Conservation (phyloP, 1,284 basidiomycete species). For the Albatrellus sp. region DNA sequence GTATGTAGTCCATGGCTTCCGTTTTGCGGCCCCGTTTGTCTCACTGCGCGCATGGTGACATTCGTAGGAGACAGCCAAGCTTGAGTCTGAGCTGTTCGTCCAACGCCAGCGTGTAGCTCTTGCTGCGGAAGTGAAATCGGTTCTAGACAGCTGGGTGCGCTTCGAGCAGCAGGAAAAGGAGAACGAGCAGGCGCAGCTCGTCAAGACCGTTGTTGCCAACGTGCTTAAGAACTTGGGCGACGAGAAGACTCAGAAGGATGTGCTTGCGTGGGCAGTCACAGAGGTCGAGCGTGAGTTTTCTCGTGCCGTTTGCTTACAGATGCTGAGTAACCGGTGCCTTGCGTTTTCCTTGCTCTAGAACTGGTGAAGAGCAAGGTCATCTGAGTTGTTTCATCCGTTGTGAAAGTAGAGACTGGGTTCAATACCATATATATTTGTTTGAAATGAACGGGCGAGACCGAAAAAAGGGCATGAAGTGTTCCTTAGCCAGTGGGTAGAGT, state of each 20-base stretch:
- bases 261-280: slow-evolving; percentile 73
- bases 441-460: background rate
- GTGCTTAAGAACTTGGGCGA: slow-evolving; percentile 78
- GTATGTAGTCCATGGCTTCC: slow-evolving; percentile 24
- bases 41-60: background rate
- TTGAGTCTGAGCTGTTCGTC: slow-evolving; percentile 87
- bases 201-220: slow-evolving; percentile 78
- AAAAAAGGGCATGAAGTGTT: too few species aligned
- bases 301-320: background rate
- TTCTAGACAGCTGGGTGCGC: slow-evolving; percentile 97
- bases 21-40: background rate
- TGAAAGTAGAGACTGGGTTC: slow-evolving; percentile 8
- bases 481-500: background rate
- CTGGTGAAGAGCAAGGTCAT: slow-evolving; percentile 64
- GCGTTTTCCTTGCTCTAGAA: slow-evolving; percentile 24
- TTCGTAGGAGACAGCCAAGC: slow-evolving; percentile 75
- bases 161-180: slow-evolving; percentile 96
- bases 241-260: slow-evolving; percentile 89
- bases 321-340: slow-evolving; percentile 10
- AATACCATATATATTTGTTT: slow-evolving; percentile 6
- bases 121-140: slow-evolving; percentile 84
- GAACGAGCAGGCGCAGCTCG: slow-evolving; percentile 87
- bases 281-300: slow-evolving; percentile 84
- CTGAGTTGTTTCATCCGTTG: slow-evolving; percentile 18
- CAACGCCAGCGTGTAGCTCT: slow-evolving; percentile 84